Evolutionary conservation across 139 green algal genomes (phyloP), one percentile per base, ranked within the genome.

Genomic region (Coelastrella sp.): DNA sequence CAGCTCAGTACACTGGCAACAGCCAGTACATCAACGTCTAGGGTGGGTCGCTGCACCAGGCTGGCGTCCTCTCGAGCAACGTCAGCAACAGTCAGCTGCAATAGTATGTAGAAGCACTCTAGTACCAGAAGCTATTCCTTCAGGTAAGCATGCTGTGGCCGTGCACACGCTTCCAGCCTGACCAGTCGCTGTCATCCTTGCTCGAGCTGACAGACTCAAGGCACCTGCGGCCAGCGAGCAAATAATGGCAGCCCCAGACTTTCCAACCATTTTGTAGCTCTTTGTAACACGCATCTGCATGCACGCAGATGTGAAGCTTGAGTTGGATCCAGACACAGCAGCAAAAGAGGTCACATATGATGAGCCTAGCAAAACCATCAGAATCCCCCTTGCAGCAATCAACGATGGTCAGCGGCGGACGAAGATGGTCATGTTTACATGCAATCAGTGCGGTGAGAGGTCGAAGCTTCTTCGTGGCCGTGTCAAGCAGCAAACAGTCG

Each of bases 391-490:
- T 14, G 80, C 88, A 22, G 90, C 91, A 17, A 47, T 94, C 11
- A 85, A 91, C 19, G 86, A 80, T 5, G 80, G 73, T 23, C 91
- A 86, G 80, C 32, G 94, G 54, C 89, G 94, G 20, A 92, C 90
- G 10, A 92, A 92, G 65, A 91, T 95, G 80, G 94, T 96, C 17
- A 90, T 94, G 17, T 96, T 96, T 88, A 95, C 92, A 3, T 96
- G 94, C 88, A 94, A 96, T 82, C 93, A 95, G 76, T 96, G 94
- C 78, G 94, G 94, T 96, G 60, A 65, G 91, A 59, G 54, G 5
- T 20, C 8, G 6, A 76, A 13, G 10, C 61, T 47, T 47, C 32
- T 47, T 47, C 32, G 32, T 47, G 32, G 32, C 32, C 32, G 32
- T 47, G 61, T 71, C 11, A 19, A 71, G 61, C 61, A 71, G 11